Percentiles rank a stretch among this genome's conserved stretches.
Evolutionary conservation across 441 rosid genomes (phyloP).

Genomic region (Bocquillonia castaneifolia): DNA sequence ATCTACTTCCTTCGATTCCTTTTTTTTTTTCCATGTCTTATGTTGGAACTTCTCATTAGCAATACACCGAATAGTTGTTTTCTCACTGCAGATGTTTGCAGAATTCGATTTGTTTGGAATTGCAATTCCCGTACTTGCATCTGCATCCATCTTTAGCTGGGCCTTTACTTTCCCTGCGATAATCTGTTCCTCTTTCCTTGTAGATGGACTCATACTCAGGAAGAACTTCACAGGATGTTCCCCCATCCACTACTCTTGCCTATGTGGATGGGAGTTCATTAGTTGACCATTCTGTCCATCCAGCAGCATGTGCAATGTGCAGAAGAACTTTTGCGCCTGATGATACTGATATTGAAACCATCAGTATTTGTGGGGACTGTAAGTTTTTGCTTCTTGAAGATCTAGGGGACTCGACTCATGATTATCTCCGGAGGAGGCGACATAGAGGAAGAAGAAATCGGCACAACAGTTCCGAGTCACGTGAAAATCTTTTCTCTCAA

Average conservation of each 20-base stretch:
- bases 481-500: conserved; percentile 49
- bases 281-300: conserved; percentile 31
- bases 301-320: conserved; percentile 54
- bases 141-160: neutral
- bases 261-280: conserved; percentile 24
- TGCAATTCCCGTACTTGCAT: neutral
- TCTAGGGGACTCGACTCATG: conserved; percentile 43
- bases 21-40: neutral
- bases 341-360: conserved; percentile 41
- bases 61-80: neutral
- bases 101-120: neutral
- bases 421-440: conserved; percentile 36
- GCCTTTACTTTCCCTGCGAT: neutral
- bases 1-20: neutral
- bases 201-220: conserved; percentile 44
- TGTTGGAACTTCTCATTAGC: neutral
- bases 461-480: conserved; percentile 63
- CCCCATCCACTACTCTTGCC: conserved; percentile 16
- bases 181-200: conserved; percentile 21
- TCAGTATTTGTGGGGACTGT: conserved; percentile 71
- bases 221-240: conserved; percentile 20
- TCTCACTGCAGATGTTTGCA: neutral
- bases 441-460: conserved; percentile 44
- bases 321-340: conserved; percentile 46
- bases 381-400: conserved; percentile 74